phyloP scores from a whole-genome alignment of 768 basidiomycete genomes.

The Tylopilus rubrobrunneus region DNA sequence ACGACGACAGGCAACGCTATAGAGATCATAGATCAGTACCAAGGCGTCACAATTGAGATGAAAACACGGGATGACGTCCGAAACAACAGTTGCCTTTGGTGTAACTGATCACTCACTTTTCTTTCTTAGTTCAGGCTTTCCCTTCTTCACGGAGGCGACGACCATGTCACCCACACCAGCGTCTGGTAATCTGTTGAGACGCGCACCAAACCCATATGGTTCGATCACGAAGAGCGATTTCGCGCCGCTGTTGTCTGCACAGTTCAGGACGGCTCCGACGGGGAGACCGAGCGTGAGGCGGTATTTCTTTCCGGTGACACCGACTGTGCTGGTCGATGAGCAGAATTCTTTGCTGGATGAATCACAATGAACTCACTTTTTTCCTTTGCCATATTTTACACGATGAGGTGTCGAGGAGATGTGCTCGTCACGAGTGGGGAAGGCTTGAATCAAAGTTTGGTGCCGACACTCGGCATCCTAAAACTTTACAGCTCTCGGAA shows the following conservation, averaged over 20 bases:
- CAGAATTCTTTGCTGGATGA: background rate
- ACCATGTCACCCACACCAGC: slow-evolving; percentile 95
- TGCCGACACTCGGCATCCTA: slow-evolving; percentile 18
- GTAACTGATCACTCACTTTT: slow-evolving; percentile 68
- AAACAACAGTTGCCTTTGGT: background rate
- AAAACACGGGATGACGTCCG: background rate
- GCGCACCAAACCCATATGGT: slow-evolving; percentile 93
- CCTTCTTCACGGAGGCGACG: slow-evolving; percentile 98
- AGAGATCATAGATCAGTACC: slow-evolving; percentile 7
- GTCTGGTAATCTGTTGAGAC: slow-evolving; percentile 95
- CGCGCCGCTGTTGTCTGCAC: slow-evolving; percentile 99
- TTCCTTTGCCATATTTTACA: slow-evolving; percentile 24
- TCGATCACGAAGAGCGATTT: slow-evolving; percentile 95
- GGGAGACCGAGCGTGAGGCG: slow-evolving; percentile 93
- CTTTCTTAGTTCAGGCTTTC: slow-evolving; percentile 99
- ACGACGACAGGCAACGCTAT: slow-evolving; percentile 96
- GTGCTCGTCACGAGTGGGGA: background rate
- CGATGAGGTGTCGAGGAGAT: slow-evolving; percentile 3
- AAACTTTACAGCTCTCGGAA: slow-evolving; percentile 18
- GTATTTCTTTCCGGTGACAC: slow-evolving; percentile 91
- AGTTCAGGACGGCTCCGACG: slow-evolving; percentile 92
- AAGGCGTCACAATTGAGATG: background rate
- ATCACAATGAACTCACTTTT: slow-evolving; percentile 7
- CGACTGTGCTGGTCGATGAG: slow-evolving; percentile 30
- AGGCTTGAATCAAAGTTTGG: slow-evolving; percentile 23